Percentiles rank a stretch among this genome's conserved stretches.
Conservation (phyloP, 192 early-diverging fungal species). For the Rhizoclosmatium sp. region DNA sequence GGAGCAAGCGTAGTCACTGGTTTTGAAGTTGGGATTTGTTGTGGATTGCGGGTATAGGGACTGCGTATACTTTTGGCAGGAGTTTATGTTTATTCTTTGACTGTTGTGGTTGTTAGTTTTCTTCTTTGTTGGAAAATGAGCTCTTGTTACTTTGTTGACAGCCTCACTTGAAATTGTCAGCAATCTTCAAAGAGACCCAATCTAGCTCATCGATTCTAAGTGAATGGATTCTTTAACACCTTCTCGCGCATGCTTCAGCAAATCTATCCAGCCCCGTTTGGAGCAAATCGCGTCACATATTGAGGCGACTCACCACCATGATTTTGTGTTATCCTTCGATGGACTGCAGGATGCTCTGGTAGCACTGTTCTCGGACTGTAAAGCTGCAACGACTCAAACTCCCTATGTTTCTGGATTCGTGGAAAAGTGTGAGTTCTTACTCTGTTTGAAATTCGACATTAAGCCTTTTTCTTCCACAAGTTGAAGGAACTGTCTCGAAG, state of each 20-base stretch:
- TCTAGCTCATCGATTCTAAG: too few species aligned
- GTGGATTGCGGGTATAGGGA: too few species aligned
- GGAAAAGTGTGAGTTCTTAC: slow-evolving; percentile 50
- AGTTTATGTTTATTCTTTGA: too few species aligned
- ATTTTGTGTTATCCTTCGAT: slow-evolving; percentile 55
- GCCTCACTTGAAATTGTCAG: too few species aligned
- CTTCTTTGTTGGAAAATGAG: too few species aligned
- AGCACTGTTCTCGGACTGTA: slow-evolving; percentile 63
- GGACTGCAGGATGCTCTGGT: slow-evolving; percentile 60
- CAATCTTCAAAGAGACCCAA: too few species aligned
- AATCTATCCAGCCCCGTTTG: slow-evolving; percentile 40
- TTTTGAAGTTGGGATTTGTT: too few species aligned
- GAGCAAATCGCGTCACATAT: slow-evolving; percentile 49
- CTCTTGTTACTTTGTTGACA: too few species aligned
- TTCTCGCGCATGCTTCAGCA: neutral
- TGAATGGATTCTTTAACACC: too few species aligned
- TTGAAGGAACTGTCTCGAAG: slow-evolving; percentile 48
- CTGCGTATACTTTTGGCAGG: too few species aligned
- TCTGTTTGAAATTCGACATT: neutral
- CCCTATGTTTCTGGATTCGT: slow-evolving; percentile 56
- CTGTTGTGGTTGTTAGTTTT: too few species aligned
- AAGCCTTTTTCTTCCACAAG: slow-evolving; percentile 34
- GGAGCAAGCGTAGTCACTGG: too few species aligned
- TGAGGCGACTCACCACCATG: slow-evolving; percentile 38
- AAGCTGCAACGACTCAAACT: slow-evolving; percentile 48